These are phyloP conservation scores for Rubus parviflorus DNA, from an alignment of 306 rosid genomes.

Conservation along the genomic window DNA sequence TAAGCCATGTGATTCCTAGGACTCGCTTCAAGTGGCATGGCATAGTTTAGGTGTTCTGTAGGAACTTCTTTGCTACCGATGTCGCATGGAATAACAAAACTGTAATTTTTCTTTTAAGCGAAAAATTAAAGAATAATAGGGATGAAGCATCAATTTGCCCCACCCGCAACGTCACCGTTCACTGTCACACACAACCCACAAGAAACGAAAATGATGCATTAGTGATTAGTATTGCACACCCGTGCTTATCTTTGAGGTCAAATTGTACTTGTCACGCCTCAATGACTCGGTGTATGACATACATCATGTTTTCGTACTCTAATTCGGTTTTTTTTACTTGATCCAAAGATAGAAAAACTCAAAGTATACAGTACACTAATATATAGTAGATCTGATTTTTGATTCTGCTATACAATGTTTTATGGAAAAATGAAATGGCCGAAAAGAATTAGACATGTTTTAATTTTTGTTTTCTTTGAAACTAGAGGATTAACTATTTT, in stretches of 20 bases:
- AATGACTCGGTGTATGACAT: too few species aligned
- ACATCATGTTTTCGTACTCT: too few species aligned
- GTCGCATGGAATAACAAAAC: not conserved
- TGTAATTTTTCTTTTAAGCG: not conserved
- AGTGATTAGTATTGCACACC: not conserved
- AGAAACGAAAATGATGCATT: not conserved
- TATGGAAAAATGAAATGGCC: too few species aligned
- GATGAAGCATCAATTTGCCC: conserved; percentile 10
- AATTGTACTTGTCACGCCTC: not conserved
- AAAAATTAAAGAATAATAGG: not conserved
- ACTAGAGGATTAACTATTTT: too few species aligned
- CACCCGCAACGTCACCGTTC: not conserved
- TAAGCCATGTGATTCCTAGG: not conserved
- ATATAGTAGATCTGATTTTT: too few species aligned
- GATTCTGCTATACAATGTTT: too few species aligned
- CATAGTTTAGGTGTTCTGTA: not conserved
- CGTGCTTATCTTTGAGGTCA: not conserved
- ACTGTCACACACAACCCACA: not conserved
- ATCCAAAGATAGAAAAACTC: too few species aligned
- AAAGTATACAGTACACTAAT: too few species aligned
- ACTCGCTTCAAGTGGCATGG: not conserved
- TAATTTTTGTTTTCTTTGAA: too few species aligned
- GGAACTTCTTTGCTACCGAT: not conserved
- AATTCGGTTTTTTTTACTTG: too few species aligned
- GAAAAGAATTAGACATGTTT: too few species aligned